Evolutionary conservation across 2,329 filamentous ascomycete species (phyloP).

Genomic region (Aspergillus sp.): DNA sequence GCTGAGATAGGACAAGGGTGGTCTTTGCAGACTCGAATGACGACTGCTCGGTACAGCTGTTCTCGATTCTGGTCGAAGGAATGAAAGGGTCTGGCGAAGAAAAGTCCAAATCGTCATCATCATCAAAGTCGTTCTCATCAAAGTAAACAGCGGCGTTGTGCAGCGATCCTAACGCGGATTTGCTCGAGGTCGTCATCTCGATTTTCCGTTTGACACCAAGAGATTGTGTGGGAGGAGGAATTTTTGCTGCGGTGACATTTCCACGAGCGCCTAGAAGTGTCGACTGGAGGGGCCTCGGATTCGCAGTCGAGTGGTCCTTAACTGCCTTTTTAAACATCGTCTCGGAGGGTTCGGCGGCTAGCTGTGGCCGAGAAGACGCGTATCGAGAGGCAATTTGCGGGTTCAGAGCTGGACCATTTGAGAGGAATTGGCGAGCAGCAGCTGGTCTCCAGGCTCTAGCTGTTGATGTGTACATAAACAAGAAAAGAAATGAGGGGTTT

Average conservation of each 20-base stretch:
- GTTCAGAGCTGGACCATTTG: constrained; percentile 26
- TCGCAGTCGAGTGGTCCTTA: constrained; percentile 40
- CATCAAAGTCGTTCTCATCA: constrained; percentile 82
- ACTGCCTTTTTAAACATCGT: constrained; percentile 50
- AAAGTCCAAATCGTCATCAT: constrained; percentile 74
- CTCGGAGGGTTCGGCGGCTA: constrained; percentile 20
- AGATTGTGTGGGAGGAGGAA: constrained; percentile 28
- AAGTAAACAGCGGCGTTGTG: constrained; percentile 63
- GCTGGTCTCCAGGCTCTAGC: constrained; percentile 23
- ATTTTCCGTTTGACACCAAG: constrained; percentile 45
- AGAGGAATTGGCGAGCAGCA: constrained; percentile 28
- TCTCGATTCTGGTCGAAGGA: constrained; percentile 25
- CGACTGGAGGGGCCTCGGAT: constrained; percentile 39
- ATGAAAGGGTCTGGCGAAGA: constrained; percentile 37
- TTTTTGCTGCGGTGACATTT: constrained; percentile 23
- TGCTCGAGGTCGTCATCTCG: constrained; percentile 35
- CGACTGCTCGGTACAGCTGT: constrained; percentile 7
- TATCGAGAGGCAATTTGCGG: constrained; percentile 28
- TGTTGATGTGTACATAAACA: constrained; percentile 36
- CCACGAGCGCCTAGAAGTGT: constrained; percentile 35
- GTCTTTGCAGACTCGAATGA: constrained; percentile 15
- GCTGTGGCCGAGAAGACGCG: constrained; percentile 31
- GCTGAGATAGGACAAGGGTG: constrained; percentile 3
- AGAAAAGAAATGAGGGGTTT: neutral
- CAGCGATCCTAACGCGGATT: constrained; percentile 46